These are phyloP conservation scores for Mortierella antarctica DNA, from an alignment of 192 early-diverging fungal species.

Conservation along the genomic window DNA sequence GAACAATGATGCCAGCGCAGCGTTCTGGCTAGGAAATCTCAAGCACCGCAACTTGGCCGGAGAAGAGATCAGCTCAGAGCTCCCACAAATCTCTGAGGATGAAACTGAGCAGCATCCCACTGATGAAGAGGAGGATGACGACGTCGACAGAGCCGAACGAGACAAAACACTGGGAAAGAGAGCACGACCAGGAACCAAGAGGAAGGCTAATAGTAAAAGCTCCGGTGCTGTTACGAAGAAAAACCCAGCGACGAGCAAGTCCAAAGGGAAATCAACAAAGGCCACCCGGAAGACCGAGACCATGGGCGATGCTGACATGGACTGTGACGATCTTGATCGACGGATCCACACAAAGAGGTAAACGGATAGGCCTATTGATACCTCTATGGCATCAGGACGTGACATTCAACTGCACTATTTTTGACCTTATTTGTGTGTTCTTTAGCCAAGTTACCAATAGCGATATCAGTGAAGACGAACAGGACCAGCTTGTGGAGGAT, in stretches of 20 bases:
- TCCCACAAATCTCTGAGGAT: constrained; percentile 27
- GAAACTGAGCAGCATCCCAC: not conserved
- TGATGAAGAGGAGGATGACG: constrained; percentile 16
- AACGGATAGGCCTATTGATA: not conserved
- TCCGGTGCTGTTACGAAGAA: not conserved
- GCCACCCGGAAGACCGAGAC: constrained; percentile 1
- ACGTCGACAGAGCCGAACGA: constrained; percentile 1
- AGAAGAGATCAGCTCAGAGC: constrained; percentile 70
- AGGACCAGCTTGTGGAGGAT: constrained; percentile 7
- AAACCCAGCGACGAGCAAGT: not conserved
- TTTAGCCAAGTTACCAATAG: constrained; percentile 47
- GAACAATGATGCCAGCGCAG: constrained; percentile 67
- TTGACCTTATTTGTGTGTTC: not conserved
- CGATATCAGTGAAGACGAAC: constrained; percentile 39
- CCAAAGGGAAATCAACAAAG: not conserved
- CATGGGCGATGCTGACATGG: too few relatives aligned
- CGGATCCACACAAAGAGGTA: constrained; percentile 45
- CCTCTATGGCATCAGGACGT: not conserved
- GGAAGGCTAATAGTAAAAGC: not conserved
- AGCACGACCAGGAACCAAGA: not conserved
- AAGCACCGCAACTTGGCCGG: constrained; percentile 81
- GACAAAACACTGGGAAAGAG: not conserved
- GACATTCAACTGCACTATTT: not conserved
- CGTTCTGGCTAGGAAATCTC: constrained; percentile 60
- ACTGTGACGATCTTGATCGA: too few relatives aligned